Evolutionary conservation across 1,284 basidiomycete species (phyloP), one percentile per base, ranked within the genome.

Genomic region (Moniliophthora roreri): DNA sequence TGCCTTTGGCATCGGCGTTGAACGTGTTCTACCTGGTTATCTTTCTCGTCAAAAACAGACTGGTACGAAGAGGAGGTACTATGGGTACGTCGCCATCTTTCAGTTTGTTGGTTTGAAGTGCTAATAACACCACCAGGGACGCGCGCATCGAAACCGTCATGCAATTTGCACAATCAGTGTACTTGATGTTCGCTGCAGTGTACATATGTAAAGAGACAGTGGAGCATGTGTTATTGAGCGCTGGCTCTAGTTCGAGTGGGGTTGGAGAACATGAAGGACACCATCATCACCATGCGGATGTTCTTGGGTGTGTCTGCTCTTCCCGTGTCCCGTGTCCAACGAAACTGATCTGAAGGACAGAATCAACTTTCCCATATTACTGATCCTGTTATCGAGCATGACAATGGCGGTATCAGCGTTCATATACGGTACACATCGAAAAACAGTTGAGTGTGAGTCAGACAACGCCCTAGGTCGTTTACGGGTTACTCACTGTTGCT

Each of bases 161-260:
- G 5, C 83, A 93, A 61, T 98, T 98, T 64, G 84, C 91, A 0
- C 93, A 97, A 66, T 83, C 85, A 13, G 85, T 96, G 18, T 97
- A 95, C 70, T 77, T 98, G 52, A 83, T 95, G 66, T 97, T 98
- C 65, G 82, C 92, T 0, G 87, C 91, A 0, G 86, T 96, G 6
- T 98, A 97, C 69, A 89, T 96, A 21, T 93, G 91, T 64, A 98
- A 97, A 65, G 95, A 98, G 74, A 89, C 91, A 0, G 75, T 97
- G 2, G 93, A 95, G 69, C 91, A 93, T 65, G 67, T 93, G 34
- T 64, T 94, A 6, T 76, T 94, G 53, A 82, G 73, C 57, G 78
- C 68, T 50, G 85, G 77, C 2, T 66, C 70, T 20, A n/a, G n/a
- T n/a, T n/a, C n/a, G n/a, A n/a, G n/a, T n/a, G 68, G 60, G 15